Conservation (phyloP, 2,329 filamentous ascomycete species). For the Aspergillus vadensis region DNA sequence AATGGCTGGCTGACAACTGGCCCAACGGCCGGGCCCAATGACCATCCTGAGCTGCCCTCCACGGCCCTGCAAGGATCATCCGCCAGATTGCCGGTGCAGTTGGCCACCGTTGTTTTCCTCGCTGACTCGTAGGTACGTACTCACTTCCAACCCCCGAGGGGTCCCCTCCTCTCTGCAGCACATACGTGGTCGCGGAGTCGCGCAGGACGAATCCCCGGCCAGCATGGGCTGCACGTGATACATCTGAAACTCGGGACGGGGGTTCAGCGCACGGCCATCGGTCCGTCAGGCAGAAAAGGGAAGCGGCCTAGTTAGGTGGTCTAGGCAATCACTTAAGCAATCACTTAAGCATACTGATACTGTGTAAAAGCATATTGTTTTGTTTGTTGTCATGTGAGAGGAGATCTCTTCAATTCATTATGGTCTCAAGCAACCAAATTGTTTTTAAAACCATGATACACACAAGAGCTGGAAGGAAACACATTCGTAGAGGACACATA, state of each 20-base stretch:
- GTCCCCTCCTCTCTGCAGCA: neutral
- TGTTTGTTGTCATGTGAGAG: constrained; percentile 19
- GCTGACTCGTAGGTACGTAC: neutral
- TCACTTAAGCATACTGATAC: too few relatives aligned
- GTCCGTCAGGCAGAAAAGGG: neutral
- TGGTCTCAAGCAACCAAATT: constrained; percentile 22
- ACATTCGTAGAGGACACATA: constrained; percentile 6
- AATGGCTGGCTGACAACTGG: neutral
- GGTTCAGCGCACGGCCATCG: constrained; percentile 3
- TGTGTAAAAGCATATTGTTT: too few relatives aligned
- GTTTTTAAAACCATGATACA: constrained; percentile 25
- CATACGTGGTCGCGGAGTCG: neutral
- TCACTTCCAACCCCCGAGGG: neutral
- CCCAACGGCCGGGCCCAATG: constrained; percentile 5
- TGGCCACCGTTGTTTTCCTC: neutral
- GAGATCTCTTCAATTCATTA: constrained; percentile 32
- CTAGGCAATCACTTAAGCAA: neutral
- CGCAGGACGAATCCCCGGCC: neutral
- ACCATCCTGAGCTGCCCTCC: constrained; percentile 2
- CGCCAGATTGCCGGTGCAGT: constrained; percentile 14
- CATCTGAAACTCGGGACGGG: constrained; percentile 5
- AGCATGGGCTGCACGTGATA: constrained; percentile 3
- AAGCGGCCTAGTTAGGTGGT: neutral
- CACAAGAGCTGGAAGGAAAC: constrained; percentile 10
- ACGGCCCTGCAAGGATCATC: constrained; percentile 19